phyloP scores from a whole-genome alignment of 208 protist genomes.

The Jaenimonas drosophilae region DNA sequence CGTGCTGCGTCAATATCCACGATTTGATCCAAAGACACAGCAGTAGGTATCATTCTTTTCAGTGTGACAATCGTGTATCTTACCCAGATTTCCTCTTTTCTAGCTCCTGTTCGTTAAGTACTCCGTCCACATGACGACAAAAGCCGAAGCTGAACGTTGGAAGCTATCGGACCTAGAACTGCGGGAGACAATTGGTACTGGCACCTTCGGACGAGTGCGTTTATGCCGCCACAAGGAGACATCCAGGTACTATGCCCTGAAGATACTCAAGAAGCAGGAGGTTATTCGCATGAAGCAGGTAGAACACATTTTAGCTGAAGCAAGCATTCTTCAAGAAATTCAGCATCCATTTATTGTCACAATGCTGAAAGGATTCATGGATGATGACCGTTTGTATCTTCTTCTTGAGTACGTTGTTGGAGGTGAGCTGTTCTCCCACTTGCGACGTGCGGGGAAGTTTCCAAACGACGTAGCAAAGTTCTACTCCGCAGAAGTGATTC shows the following conservation, averaged over 20 bases:
- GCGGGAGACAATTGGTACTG: slow-evolving; percentile 87
- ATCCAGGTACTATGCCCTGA: slow-evolving; percentile 79
- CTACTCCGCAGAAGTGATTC: slow-evolving; percentile 86
- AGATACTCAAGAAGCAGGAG: slow-evolving; percentile 89
- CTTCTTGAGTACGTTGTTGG: slow-evolving; percentile 93
- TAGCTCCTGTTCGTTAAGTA: background rate
- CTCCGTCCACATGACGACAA: slow-evolving; percentile 28
- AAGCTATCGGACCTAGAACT: slow-evolving; percentile 87
- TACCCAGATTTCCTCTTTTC: background rate
- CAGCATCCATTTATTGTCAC: slow-evolving; percentile 93
- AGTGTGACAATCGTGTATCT: background rate
- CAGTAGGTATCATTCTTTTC: background rate
- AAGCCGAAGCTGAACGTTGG: slow-evolving; percentile 58
- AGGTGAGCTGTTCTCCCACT: slow-evolving; percentile 87
- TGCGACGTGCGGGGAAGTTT: slow-evolving; percentile 88
- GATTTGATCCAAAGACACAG: background rate
- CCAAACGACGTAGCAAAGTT: slow-evolving; percentile 89
- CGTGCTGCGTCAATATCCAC: background rate
- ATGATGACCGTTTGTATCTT: slow-evolving; percentile 88
- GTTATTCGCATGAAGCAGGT: slow-evolving; percentile 88
- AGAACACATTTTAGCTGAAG: slow-evolving; percentile 90
- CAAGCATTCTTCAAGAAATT: slow-evolving; percentile 88
- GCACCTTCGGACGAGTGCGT: slow-evolving; percentile 92
- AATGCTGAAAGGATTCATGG: slow-evolving; percentile 95
- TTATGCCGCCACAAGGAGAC: slow-evolving; percentile 81